Evolutionary conservation across 352 stramenopile species (phyloP), one percentile per base, ranked within the genome.

Genomic region (Globisporangium parvum): DNA sequence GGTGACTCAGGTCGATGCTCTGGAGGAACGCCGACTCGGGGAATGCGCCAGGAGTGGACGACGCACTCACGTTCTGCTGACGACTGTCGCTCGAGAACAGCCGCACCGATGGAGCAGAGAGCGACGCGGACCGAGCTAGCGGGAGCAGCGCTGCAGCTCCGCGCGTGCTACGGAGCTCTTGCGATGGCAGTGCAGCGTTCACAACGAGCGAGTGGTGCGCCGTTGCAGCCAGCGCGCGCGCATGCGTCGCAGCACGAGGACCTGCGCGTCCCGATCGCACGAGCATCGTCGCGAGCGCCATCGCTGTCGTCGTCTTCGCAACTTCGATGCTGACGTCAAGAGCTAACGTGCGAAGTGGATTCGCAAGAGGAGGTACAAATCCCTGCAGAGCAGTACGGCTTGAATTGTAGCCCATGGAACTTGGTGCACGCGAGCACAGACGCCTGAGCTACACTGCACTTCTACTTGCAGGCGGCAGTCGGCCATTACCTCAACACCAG

Each of bases 11-110:
- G 44, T 88, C 70, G 26, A 88, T 63, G 24, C 48, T 63, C 53
- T 77, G 66, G 15, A 88, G 65, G 47, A 87, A 85, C 21, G 54
- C 68, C 5, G 75, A 86, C 23, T 69, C 23, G 9, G 46, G 46
- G 12, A 24, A 26, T 6, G 41, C 20, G 14, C 39, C 15, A 45
- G 6, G 6, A 2, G 5, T 45, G 14, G 39, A 18, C 18, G 39
- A 21, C 39, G 39, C 15, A 21, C 21, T 47, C n/a, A n/a, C n/a
- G n/a, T n/a, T n/a, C n/a, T n/a, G n/a, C 8, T 24, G 18, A 2
- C 5, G 18, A 15, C 41, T 47, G n/a, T 47, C 41, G n/a, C 41
- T 47, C 8, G 41, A 47, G 41, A 47, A 47, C 9, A 26, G 9
- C 41, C 41, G 41, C 6, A 26, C 39, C 6, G 15, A n/a, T 5